These are phyloP conservation scores for Hymenoscyphus occultus DNA, from an alignment of 2,329 filamentous ascomycete species.

Conservation along the genomic window DNA sequence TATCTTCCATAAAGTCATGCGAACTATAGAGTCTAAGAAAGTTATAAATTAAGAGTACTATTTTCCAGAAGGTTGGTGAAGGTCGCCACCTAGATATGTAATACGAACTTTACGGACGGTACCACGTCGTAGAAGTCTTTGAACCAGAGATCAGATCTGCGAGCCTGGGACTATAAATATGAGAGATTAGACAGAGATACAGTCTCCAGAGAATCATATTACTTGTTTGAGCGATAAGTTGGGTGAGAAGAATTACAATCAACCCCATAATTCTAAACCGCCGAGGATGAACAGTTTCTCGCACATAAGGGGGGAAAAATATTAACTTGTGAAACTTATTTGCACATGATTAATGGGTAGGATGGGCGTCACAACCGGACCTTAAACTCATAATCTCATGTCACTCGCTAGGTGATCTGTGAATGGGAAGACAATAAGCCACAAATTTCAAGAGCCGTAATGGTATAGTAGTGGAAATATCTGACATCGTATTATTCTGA, in stretches of 20 bases:
- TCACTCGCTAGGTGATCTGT: too few species aligned
- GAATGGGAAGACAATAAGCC: too few species aligned
- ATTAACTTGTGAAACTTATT: too few species aligned
- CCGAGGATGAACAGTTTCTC: too few species aligned
- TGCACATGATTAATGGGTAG: too few species aligned
- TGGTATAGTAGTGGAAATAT: too few species aligned
- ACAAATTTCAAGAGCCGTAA: too few species aligned
- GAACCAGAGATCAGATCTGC: constrained; percentile 27
- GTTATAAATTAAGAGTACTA: neutral
- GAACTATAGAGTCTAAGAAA: constrained; percentile 35
- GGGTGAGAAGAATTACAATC: neutral
- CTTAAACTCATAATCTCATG: too few species aligned
- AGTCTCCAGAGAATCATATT: constrained; percentile 1
- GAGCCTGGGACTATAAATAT: constrained; percentile 25
- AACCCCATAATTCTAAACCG: neutral
- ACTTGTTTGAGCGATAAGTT: neutral
- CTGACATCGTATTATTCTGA: too few species aligned
- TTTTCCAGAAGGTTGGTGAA: neutral
- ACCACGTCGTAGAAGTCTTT: constrained; percentile 27
- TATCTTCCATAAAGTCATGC: constrained; percentile 35
- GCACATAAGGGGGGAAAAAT: too few species aligned
- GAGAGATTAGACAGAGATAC: constrained; percentile 24
- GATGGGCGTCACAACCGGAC: too few species aligned
- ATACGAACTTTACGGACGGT: constrained; percentile 15
- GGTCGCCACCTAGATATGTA: constrained; percentile 7